These are phyloP conservation scores for Papilionanthe hybrid DNA, from an alignment of 116 monocot species.

Conservation along the genomic window DNA sequence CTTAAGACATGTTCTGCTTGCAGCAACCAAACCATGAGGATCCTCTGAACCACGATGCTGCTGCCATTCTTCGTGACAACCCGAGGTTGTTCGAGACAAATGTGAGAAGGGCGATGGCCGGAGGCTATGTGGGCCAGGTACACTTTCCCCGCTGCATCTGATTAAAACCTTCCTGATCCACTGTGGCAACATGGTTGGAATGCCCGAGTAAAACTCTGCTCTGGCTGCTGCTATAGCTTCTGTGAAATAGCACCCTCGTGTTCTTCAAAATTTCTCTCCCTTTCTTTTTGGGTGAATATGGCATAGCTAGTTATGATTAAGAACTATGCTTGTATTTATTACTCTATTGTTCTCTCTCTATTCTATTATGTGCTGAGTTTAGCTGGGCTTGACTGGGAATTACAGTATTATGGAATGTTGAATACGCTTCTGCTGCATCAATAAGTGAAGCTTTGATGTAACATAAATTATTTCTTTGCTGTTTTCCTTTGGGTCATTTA, in stretches of 20 bases:
- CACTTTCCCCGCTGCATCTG: constrained; percentile 70
- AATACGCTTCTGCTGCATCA: too few relatives aligned
- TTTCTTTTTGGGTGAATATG: not conserved
- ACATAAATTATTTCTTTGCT: too few relatives aligned
- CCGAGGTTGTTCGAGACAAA: constrained; percentile 81
- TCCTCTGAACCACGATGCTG: constrained; percentile 87
- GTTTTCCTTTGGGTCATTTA: too few relatives aligned
- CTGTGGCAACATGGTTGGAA: not conserved
- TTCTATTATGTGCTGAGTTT: not conserved
- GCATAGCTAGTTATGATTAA: not conserved
- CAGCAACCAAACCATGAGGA: constrained; percentile 98
- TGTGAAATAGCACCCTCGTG: not conserved
- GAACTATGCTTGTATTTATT: constrained; percentile 1
- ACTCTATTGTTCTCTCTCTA: not conserved
- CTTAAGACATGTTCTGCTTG: constrained; percentile 10
- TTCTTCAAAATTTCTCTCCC: not conserved
- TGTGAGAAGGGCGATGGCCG: constrained; percentile 77
- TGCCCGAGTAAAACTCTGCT: not conserved
- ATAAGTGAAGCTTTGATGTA: too few relatives aligned
- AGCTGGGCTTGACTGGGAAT: not conserved
- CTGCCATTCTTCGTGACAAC: constrained; percentile 74
- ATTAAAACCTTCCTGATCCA: not conserved
- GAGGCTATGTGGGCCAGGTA: constrained; percentile 72
- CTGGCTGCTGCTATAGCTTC: not conserved
- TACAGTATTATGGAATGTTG: too few relatives aligned